These are phyloP conservation scores for Capsicum pubescens DNA, from an alignment of 257 asterid genomes.

Conservation along the genomic window DNA sequence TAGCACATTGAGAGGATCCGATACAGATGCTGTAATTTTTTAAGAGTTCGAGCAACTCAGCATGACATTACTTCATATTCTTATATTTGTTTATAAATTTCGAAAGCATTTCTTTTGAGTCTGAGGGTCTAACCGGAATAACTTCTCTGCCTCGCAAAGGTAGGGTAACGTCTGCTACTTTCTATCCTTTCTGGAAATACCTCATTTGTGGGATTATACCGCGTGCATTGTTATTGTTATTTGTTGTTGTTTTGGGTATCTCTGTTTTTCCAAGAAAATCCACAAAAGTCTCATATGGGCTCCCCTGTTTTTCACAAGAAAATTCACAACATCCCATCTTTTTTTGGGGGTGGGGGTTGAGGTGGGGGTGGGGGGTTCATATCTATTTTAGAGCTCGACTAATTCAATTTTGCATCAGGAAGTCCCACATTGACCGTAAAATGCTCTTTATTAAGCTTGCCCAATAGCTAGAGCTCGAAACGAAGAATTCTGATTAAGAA, in stretches of 20 bases:
- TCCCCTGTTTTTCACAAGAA: constrained; percentile 24
- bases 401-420: neutral
- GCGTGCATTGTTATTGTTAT: neutral
- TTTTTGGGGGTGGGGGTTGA: neutral
- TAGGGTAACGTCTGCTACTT: neutral
- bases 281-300: constrained; percentile 24
- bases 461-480: fast-evolving
- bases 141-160: fast-evolving
- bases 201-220: fast-evolving
- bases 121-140: neutral
- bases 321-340: neutral
- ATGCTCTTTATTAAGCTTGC: fast-evolving
- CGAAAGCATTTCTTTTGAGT: no score
- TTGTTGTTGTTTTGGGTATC: neutral
- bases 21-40: no score
- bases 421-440: neutral
- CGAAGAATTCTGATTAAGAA: neutral
- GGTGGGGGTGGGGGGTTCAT: neutral
- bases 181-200: neutral
- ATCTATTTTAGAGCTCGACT: neutral
- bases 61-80: neutral
- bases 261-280: neutral
- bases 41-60: no score
- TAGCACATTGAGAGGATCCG: no score
- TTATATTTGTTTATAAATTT: no score